Evolutionary conservation across 768 basidiomycete genomes (phyloP).

Genomic region (Russula abietina): DNA sequence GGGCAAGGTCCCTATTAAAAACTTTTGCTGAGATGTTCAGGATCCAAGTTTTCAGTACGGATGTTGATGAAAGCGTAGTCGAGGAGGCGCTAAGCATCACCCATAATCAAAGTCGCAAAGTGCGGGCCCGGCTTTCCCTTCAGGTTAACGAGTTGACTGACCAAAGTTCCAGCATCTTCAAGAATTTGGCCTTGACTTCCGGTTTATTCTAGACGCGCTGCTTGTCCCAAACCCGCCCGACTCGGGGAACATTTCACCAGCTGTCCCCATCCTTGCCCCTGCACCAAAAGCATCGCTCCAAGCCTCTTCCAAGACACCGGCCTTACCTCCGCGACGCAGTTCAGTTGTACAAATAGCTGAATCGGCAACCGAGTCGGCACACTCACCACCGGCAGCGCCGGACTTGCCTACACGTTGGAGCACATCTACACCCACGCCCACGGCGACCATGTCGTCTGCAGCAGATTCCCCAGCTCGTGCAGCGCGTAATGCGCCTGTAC

Average conservation of each 20-base stretch:
- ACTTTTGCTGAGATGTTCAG: conserved; percentile 78
- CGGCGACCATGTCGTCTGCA: background rate
- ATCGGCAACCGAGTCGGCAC: background rate
- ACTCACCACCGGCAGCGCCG: conserved; percentile 8
- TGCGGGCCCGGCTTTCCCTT: conserved; percentile 30
- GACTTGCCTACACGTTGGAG: conserved; percentile 1
- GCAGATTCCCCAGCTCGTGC: background rate
- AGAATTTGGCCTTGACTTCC: conserved; percentile 93
- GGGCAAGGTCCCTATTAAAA: conserved; percentile 85
- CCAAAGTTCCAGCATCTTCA: conserved; percentile 57
- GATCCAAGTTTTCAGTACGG: conserved; percentile 85
- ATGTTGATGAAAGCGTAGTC: conserved; percentile 61
- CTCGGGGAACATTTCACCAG: conserved; percentile 26
- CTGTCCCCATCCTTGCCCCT: conserved; percentile 26
- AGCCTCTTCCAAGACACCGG: conserved; percentile 25
- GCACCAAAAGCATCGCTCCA: conserved; percentile 29
- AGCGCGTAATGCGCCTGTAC: background rate
- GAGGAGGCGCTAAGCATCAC: conserved; percentile 77
- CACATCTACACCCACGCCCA: background rate
- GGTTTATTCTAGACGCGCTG: conserved; percentile 78
- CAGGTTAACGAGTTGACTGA: background rate
- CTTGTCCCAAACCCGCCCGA: conserved; percentile 42
- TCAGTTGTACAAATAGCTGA: conserved; percentile 8
- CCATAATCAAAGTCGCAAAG: conserved; percentile 77
- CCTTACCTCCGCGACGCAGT: conserved; percentile 29